Evolutionary conservation across 495 filamentous ascomycete genomes (phyloP), one percentile per base, ranked within the genome.

Genomic region (Thermothielavioides terrestris): DNA sequence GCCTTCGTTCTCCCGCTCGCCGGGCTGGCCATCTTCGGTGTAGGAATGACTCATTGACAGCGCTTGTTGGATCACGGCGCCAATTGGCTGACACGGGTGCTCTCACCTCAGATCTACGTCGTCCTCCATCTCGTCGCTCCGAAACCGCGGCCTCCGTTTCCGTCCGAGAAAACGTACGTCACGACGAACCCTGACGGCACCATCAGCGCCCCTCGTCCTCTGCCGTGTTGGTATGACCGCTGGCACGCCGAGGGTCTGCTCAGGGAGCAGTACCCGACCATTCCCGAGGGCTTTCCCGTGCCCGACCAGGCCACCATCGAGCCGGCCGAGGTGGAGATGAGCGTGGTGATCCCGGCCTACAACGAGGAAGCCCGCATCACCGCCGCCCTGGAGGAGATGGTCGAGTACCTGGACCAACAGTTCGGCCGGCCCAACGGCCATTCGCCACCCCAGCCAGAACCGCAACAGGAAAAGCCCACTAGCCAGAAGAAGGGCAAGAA

Each of bases 291-390:
- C 42, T 55, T 59, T 46, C 59, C 63, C 20, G 52, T 70, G 14
- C 62, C 70, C 6, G 37, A 71, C 30, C 53, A 63, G 14, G 65
- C 63, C 14, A 59, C 57, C 49, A 73, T 72, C 34, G 70, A 72
- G 57, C 70, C 68, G 4, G 64, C 68, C 38, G 70, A 74, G 27
- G 64, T 70, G 7, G 58, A 65, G 62, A 81, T 98, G 73, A 91
- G 85, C 45, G 80, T 97, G 3, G 88, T 98, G 3, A 84, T 98
- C 40, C 92, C 92, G 0, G 92, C 92, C 6, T 99, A 88, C 74
- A 97, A 99, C 64, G 92, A 99, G 56, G 81, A 88, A 55, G 76
- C 86, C 48, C 81, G 92, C 12, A 73, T 99, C 17, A 72, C 76
- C 6, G 81, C 81, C 8, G 95, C 94, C 77, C 74, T 99, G 15